phyloP scores from a whole-genome alignment of 495 filamentous ascomycete species.

The Cairneyella variabilis region DNA sequence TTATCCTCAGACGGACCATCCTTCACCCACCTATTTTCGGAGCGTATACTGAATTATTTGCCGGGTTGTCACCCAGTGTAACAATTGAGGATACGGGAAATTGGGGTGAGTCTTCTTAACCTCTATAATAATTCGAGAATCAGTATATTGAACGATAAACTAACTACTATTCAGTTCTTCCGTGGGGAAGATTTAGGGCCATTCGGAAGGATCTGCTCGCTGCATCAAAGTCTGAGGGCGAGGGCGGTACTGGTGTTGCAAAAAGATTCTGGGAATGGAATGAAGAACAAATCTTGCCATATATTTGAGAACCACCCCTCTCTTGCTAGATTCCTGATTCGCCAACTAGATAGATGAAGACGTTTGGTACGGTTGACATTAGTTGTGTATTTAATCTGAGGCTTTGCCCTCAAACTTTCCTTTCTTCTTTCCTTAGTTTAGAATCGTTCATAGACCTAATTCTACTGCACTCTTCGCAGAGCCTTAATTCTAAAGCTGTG shows the following conservation, averaged over 20 bases:
- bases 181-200: slow-evolving; percentile 12
- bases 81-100: slow-evolving; percentile 18
- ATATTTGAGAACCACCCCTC: too few species aligned
- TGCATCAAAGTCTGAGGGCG: slow-evolving; percentile 25
- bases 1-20: slow-evolving; percentile 15
- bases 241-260: slow-evolving; percentile 37
- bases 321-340: too few species aligned
- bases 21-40: slow-evolving; percentile 30
- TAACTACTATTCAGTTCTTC: not conserved
- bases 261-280: slow-evolving; percentile 38
- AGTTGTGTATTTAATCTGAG: too few species aligned
- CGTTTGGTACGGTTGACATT: too few species aligned
- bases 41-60: slow-evolving; percentile 39
- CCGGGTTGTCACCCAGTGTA: slow-evolving; percentile 32
- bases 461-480: too few species aligned
- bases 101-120: slow-evolving; percentile 14
- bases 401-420: too few species aligned
- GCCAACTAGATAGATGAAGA: too few species aligned
- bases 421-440: too few species aligned
- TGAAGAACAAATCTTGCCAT: slow-evolving; percentile 32
- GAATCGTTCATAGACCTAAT: too few species aligned
- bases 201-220: slow-evolving; percentile 31
- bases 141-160: not conserved
- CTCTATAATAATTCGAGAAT: not conserved
- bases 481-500: too few species aligned